Evolutionary conservation across 1,139 yeast species (phyloP).

Genomic region (Candida dubliniensis): DNA sequence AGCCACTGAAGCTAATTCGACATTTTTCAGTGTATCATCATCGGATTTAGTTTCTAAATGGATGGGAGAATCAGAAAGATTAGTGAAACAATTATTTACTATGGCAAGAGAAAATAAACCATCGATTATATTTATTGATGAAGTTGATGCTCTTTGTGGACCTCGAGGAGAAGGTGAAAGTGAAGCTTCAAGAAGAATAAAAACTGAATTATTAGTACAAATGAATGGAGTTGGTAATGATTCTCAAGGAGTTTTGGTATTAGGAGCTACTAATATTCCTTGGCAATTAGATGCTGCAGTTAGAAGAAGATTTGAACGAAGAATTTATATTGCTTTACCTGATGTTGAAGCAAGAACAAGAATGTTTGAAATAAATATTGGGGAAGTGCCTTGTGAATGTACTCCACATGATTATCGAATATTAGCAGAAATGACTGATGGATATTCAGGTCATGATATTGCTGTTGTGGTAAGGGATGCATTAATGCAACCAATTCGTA

Average conservation of each 20-base stretch:
- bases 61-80: constrained; percentile 98
- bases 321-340: constrained; percentile 94
- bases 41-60: constrained; percentile 94
- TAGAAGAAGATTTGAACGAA: constrained; percentile 91
- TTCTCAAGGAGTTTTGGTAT: constrained; percentile 84
- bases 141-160: constrained; percentile 96
- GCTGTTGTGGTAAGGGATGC: constrained; percentile 98
- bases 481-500: constrained; percentile 94
- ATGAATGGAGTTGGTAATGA: constrained; percentile 99
- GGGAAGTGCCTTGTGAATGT: constrained; percentile 82
- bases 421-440: constrained; percentile 92
- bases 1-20: constrained; percentile 96
- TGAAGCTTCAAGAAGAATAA: constrained; percentile 94
- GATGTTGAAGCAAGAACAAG: constrained; percentile 86
- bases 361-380: constrained; percentile 94
- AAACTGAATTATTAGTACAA: constrained; percentile 93
- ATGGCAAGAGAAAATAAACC: constrained; percentile 98
- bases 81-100: constrained; percentile 88
- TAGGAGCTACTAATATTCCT: constrained; percentile 98
- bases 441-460: constrained; percentile 96
- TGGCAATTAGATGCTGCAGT: constrained; percentile 99
- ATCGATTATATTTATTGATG: constrained; percentile 93
- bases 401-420: constrained; percentile 70
- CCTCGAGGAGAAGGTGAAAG: constrained; percentile 98
- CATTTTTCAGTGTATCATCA: constrained; percentile 92